Base-by-base conservation (phyloP, 2,329 filamentous ascomycete species). In the Tolypocladium tropicale region DNA sequence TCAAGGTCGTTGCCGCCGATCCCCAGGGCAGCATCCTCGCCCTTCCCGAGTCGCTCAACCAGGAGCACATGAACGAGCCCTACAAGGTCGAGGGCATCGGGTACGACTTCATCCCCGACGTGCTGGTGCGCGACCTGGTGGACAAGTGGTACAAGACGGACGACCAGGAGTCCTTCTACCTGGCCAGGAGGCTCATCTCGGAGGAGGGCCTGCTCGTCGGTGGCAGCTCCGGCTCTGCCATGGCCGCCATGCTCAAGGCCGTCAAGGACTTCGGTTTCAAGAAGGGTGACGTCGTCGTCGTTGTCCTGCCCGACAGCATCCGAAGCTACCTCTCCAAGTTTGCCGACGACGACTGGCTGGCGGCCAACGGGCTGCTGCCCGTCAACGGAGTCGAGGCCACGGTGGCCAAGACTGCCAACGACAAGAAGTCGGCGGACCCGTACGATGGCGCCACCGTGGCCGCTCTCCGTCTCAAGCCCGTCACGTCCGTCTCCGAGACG, bases 11-110 rank as follows among this genome's bases (percentile, higher is more conserved):
- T 55, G 92, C 90, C 3, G 94, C 93, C 6, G 94, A 99, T 72
- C 94, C 94, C 0, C 83, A 92, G 53, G 94, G 94, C 54, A 96
- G 90, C 57, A 91, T 97, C 63, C 79, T 99, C 52, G 94, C 94
- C 11, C 67, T 95, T 34, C 94, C 94, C 2, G 83, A 88, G 62
- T 66, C 72, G 6, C 76, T 99, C 63, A 99, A 99, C 71, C 78
- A 89, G 52, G 86, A 89, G 61, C 83, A 86, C 68, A 81, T 82
- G 58, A 93, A 96, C 67, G 85, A 90, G 71, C 78, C 86, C 1
- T 99, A 99, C 78, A 97, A 99, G 76, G 94, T 99, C 1, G 94
- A 99, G 76, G 94, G 94, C 48, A 99, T 99, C 65, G 94, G 94
- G 23, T 99, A 99, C 71, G 94, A 99, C 71, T 99, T 99, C 71